Base-by-base conservation (phyloP, 768 basidiomycete species). In the Naganishia friedmannii region DNA sequence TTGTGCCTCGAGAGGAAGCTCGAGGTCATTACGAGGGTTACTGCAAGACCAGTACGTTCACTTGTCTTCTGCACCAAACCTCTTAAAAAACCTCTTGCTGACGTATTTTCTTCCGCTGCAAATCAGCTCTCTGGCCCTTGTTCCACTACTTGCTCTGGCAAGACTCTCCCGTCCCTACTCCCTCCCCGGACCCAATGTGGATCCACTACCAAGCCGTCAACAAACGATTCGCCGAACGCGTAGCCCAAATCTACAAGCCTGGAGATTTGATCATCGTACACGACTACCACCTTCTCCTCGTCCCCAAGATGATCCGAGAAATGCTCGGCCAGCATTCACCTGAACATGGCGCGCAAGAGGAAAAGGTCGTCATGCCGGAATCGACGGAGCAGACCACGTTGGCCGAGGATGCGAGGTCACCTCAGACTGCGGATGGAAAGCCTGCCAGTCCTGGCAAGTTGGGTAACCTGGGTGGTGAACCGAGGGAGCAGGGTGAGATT, bases 141-240 rank as follows among this genome's bases (percentile, higher is more conserved):
- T 96, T 98, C 86, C 96, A 98, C 83, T 98, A 98, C 80, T 87
- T 98, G 68, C 88, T 97, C 67, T 96, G 94, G 90, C 93, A 95
- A 80, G 96, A 98, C 79, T 92, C 80, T 7, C 79, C 93, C 70
- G 90, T 90, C 10, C 89, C 89, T 31, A 91, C 93, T 76, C 90
- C 91, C 74, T 88, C 90, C 0, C 90, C 90, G 3, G 92, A 92
- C 48, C 81, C 79, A 5, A 76, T 80, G 76, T 99, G 93, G 84
- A 85, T 88, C 39, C 86, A 87, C 53, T 94, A 93, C 82, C 85
- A 87, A 73, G 85, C 87, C 63, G 92, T 91, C 67, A 97, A 97
- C 82, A 86, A 87, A 51, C 88, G 88, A 5, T 97, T 93, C 79
- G 92, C 93, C 9, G 87, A 90, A 55, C 85, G 86, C 53, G 88